Percentiles rank a stretch among this genome's conserved stretches.
Conservation (phyloP, 2,329 filamentous ascomycete genomes). For the Alternaria sp. region DNA sequence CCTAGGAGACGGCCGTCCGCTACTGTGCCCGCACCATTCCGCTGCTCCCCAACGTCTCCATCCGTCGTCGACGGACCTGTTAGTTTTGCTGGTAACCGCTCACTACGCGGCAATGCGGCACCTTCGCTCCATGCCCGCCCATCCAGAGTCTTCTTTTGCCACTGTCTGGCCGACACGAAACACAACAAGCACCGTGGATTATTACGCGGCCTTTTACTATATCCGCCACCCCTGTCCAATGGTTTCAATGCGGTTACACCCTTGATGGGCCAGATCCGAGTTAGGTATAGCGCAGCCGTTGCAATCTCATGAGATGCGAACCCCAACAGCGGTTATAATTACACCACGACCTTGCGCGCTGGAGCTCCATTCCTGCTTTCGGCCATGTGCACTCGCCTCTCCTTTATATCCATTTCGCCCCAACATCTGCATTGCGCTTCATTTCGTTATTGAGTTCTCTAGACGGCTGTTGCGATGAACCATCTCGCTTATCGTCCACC, state of each 20-base stretch:
- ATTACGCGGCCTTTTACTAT: constrained; percentile 14
- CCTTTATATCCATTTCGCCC: neutral
- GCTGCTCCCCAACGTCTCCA: constrained; percentile 2
- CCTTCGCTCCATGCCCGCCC: neutral
- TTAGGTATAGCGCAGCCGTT: constrained; percentile 12
- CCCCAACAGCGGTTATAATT: constrained; percentile 6
- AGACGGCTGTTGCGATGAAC: neutral
- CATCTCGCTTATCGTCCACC: constrained; percentile 17
- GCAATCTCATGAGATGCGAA: constrained; percentile 7
- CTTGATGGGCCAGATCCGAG: neutral
- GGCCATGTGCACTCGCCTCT: constrained; percentile 1
- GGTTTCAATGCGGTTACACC: constrained; percentile 12
- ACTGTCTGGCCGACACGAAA: constrained; percentile 2
- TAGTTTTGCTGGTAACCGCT: neutral
- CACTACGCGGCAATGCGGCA: constrained; percentile 1
- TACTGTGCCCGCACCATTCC: constrained; percentile 3
- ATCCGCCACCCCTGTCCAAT: constrained; percentile 10
- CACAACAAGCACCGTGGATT: constrained; percentile 15
- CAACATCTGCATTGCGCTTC: constrained; percentile 1
- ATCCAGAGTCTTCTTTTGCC: neutral
- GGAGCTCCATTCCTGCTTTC: neutral
- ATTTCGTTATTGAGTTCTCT: neutral
- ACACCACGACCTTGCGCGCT: neutral
- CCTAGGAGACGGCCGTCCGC: constrained; percentile 8
- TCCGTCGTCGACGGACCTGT: neutral